Evolutionary conservation across 148 eudicot species (phyloP).

Genomic region (Vaccinium macrocarpon): DNA sequence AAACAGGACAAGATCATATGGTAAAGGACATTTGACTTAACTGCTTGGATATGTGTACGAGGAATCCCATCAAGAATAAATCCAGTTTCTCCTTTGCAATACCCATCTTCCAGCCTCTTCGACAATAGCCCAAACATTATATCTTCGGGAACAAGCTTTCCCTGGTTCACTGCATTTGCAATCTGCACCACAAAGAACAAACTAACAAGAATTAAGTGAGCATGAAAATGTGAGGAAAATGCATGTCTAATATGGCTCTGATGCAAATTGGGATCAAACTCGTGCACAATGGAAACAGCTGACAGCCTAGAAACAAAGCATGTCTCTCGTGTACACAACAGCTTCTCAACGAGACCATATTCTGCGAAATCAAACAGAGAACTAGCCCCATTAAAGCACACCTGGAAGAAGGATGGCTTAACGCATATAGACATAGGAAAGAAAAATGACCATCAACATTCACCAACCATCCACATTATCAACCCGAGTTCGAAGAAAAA

Average conservation of each 20-base stretch:
- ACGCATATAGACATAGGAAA: not conserved
- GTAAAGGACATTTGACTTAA: conserved; percentile 13
- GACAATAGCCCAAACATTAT: conserved; percentile 32
- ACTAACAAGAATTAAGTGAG: not conserved
- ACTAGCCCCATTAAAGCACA: not conserved
- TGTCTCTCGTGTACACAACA: not conserved
- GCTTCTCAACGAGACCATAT: not conserved
- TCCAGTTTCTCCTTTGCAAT: conserved; percentile 27
- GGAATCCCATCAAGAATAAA: conserved; percentile 34
- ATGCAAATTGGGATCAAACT: not conserved
- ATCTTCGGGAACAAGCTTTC: conserved; percentile 32
- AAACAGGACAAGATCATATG: not conserved
- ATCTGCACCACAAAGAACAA: conserved; percentile 13
- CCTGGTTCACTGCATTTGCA: conserved; percentile 29
- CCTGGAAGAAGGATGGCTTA: not conserved
- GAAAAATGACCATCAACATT: not conserved
- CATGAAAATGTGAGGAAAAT: not conserved
- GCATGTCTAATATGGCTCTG: not conserved
- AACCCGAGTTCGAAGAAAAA: not conserved
- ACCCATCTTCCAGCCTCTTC: conserved; percentile 30
- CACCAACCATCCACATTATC: not conserved
- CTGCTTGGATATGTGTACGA: conserved; percentile 31
- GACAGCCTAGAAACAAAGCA: not conserved
- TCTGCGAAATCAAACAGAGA: not conserved
- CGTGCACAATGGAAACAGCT: not conserved